Conservation (phyloP, 2,329 filamentous ascomycete species). For the Sarocladiaceae sp. region DNA sequence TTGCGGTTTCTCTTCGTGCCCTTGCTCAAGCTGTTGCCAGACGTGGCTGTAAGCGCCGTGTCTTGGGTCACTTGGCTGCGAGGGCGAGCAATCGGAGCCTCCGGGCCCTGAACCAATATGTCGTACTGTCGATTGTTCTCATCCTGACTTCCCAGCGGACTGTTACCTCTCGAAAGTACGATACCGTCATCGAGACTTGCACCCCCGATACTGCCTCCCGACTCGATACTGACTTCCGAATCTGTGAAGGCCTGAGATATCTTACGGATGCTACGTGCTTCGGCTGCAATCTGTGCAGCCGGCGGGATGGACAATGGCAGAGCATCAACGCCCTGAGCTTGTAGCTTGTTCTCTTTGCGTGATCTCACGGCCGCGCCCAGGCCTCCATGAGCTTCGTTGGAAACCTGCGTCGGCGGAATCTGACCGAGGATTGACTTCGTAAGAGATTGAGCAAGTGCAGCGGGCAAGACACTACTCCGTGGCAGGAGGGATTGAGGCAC, state of each 20-base stretch:
- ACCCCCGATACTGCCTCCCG: background rate
- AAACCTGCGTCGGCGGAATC: constrained; percentile 30
- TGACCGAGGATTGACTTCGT: constrained; percentile 44
- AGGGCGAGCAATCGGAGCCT: no score
- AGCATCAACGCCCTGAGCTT: constrained; percentile 7
- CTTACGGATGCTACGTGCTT: background rate
- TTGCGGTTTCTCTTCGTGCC: constrained; percentile 39
- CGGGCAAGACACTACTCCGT: constrained; percentile 12
- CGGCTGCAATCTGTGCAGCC: background rate
- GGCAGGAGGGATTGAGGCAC: background rate
- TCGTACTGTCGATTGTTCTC: no score
- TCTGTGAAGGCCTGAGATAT: constrained; percentile 1
- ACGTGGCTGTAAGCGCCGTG: constrained; percentile 12
- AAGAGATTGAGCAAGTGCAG: constrained; percentile 35
- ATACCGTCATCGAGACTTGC: background rate
- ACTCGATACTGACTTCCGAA: background rate
- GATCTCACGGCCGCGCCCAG: constrained; percentile 20
- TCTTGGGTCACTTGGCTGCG: no score
- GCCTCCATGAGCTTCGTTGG: constrained; percentile 10
- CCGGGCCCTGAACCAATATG: no score
- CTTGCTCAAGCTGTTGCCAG: constrained; percentile 22
- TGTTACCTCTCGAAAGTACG: background rate
- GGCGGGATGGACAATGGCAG: background rate
- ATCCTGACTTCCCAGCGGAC: background rate
- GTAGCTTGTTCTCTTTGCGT: constrained; percentile 31